Base-by-base conservation (phyloP, 306 rosid species). In the Quercus bicolor region DNA sequence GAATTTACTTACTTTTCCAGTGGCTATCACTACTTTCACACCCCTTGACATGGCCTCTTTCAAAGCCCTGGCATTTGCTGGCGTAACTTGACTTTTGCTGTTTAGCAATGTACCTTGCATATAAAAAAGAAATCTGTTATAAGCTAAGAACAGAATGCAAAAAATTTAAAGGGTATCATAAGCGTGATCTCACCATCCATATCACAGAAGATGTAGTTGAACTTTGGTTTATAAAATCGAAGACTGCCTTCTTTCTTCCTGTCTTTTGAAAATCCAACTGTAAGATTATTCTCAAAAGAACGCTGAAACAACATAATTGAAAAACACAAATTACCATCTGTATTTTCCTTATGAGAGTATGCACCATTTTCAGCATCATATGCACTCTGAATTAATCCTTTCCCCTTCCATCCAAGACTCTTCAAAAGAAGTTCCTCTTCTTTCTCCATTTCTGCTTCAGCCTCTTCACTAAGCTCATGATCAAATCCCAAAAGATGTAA, bases 401-500 rank as follows among this genome's bases (percentile, higher is more conserved):
- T 94, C 70, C 95, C 98, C 64, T 83, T 87, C 98, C 98, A 94
- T 65, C 88, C 92, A 78, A 91, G 91, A 84, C 89, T 87, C 74
- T 81, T 85, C 72, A 94, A 83, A 81, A 92, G 93, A 70, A 76
- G 80, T 75, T 89, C 93, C 88, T 94, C 97, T 85, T 91, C 97
- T 80, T 82, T 85, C 86, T 94, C 97, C 98, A 94, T 91, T 85
- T 94, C 97, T 59, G 68, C 78, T 87, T 92, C 97, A 79, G 97
- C 95, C 76, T 91, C 91, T 81, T 92, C 91, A 20, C 95, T 91
- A 77, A 90, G 65, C 89, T 92, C 97, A 86, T 90, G 98, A 84
- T 90, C 97, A 87, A 91, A 94, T 74, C 97, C 97, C 84, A 92
- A 75, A 78, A 92, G 93, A 92, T 94, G 97, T 87, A 94, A 86